These are phyloP conservation scores for Coemansia sp. DNA, from an alignment of 192 early-diverging fungal genomes.

Conservation along the genomic window DNA sequence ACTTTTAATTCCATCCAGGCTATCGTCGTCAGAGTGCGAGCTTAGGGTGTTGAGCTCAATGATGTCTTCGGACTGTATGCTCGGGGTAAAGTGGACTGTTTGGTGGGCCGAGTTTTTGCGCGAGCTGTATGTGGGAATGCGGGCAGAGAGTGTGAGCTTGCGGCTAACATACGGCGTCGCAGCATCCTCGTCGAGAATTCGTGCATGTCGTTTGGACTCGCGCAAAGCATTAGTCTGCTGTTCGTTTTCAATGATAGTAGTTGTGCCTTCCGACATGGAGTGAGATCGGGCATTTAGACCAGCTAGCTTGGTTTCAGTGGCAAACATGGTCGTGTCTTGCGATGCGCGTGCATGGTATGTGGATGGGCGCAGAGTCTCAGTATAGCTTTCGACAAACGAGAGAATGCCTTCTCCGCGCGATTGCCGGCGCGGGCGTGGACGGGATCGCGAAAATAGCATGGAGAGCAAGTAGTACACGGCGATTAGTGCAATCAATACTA, in stretches of 20 bases:
- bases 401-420: slow-evolving; percentile 10
- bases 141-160: slow-evolving; percentile 31
- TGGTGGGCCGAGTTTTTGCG: not conserved
- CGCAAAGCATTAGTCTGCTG: slow-evolving; percentile 3
- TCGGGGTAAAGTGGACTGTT: slow-evolving; percentile 7
- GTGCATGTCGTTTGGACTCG: slow-evolving; percentile 28
- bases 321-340: slow-evolving; percentile 9
- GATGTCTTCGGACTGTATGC: not conserved
- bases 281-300: not conserved
- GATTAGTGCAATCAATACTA: slow-evolving; percentile 17
- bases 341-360: slow-evolving; percentile 17
- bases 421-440: not conserved
- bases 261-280: slow-evolving; percentile 23
- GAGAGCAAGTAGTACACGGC: slow-evolving; percentile 26
- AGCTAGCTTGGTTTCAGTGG: no score
- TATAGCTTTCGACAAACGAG: slow-evolving; percentile 21
- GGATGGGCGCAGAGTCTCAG: slow-evolving; percentile 26
- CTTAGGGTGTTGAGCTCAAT: slow-evolving; percentile 8
- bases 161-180: slow-evolving; percentile 20
- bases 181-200: slow-evolving; percentile 18
- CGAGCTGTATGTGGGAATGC: slow-evolving; percentile 24
- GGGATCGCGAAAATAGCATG: slow-evolving; percentile 10
- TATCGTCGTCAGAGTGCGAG: slow-evolving; percentile 2
- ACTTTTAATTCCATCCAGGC: slow-evolving; percentile 5
- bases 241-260: slow-evolving; percentile 28